Base-by-base conservation (phyloP, 2,329 filamentous ascomycete genomes). In the Aureobasidium zeae region DNA sequence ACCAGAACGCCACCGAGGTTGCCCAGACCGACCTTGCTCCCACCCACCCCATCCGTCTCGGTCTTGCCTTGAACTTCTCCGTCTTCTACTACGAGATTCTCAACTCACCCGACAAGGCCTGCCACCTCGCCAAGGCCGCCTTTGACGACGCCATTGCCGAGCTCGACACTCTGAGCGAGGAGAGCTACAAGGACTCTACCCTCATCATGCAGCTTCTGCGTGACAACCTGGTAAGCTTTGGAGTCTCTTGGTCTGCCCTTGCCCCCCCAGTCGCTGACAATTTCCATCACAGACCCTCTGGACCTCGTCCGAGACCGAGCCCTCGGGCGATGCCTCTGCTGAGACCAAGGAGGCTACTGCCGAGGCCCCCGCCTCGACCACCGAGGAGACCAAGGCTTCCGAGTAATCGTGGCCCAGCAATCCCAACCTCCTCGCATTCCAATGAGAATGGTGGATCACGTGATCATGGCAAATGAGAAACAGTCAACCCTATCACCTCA, bases 31-130 rank as follows among this genome's bases (percentile, higher is more conserved):
- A 91, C 67, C 80, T 94, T 56, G 82, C 86, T 51, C 86, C 86
- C 51, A 94, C 86, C 47, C 86, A 94, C 76, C 86, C 86, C 62
- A 94, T 93, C 70, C 86, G 86, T 62, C 83, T 94, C 53, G 86
- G 86, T 65, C 79, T 94, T 54, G 86, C 86, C 58, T 77, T 94
- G 55, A 94, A 94, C 81, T 93, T 93, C 77, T 94, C 88, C 54
- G 88, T 95, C 62, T 96, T 95, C 78, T 96, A 96, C 82, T 98
- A 98, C 69, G 86, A 98, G 80, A 98, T 96, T 66, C 77, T 96
- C 62, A 98, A 96, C 77, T 87, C 89, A 31, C 89, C 89, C 53
- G 91, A 96, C 68, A 89, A 93, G 73, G 89, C 88, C 64, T 95
- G 89, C 81, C 88, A 94, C 69, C 81, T 95, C 57, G 89, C 86